A percentile compares a stretch with the other conserved stretches of the same genome.
phyloP scores from a whole-genome alignment of 179 eudicot species.

The Sideroxylon spinosum region DNA sequence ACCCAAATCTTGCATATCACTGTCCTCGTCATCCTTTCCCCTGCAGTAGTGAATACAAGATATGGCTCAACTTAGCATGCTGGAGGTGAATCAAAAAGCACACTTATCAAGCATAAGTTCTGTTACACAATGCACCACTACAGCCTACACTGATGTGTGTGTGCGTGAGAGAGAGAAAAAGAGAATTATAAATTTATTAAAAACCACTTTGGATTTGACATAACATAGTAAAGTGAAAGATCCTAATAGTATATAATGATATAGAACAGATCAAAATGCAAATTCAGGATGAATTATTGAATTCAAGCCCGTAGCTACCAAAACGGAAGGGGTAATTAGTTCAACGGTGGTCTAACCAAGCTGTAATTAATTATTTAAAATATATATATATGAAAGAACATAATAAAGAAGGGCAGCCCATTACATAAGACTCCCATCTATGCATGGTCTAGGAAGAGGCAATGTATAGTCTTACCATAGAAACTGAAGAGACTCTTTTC shows the following conservation, averaged over 20 bases:
- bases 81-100: background rate
- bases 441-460: no score
- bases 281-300: background rate
- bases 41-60: slow-evolving; percentile 26
- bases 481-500: no score
- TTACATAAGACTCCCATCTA: no score
- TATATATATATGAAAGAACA: no score
- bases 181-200: background rate
- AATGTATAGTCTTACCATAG: no score
- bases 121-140: background rate
- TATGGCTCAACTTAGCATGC: slow-evolving; percentile 6
- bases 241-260: background rate
- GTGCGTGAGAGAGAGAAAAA: background rate
- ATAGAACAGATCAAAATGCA: background rate
- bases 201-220: background rate
- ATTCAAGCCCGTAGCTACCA: background rate
- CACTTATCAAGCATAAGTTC: background rate
- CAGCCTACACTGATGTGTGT: no score
- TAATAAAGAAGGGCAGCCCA: no score
- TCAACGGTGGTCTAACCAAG: no score
- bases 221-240: background rate
- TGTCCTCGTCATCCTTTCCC: slow-evolving; percentile 71
- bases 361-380: no score
- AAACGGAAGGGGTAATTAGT: no score
- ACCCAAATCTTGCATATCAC: slow-evolving; percentile 69